phyloP scores from a whole-genome alignment of 768 basidiomycete genomes.

The Imleria badia region DNA sequence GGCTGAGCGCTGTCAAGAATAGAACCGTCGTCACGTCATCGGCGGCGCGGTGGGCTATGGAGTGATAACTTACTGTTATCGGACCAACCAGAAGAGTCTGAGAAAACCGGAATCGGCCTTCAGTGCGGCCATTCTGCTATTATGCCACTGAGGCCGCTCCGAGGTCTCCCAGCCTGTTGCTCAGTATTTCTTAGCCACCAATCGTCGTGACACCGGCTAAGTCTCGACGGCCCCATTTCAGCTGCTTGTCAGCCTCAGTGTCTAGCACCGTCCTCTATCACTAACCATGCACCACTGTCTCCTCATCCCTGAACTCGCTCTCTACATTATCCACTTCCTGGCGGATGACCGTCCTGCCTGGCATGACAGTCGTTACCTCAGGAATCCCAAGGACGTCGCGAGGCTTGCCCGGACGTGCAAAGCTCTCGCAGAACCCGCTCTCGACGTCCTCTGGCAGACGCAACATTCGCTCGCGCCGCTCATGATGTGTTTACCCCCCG shows the following conservation, averaged over 20 bases:
- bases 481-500: constrained; percentile 28
- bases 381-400: constrained; percentile 24
- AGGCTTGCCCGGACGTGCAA: constrained; percentile 32
- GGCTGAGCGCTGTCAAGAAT: background rate
- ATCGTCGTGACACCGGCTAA: background rate
- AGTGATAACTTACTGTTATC: background rate
- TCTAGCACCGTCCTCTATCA: background rate
- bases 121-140: background rate
- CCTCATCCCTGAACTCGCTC: constrained; percentile 27
- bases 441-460: constrained; percentile 32
- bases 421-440: constrained; percentile 26
- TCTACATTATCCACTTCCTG: constrained; percentile 25
- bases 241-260: background rate
- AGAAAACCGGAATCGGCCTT: constrained; percentile 13
- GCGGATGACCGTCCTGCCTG: constrained; percentile 19
- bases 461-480: constrained; percentile 31
- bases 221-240: background rate
- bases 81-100: constrained; percentile 7
- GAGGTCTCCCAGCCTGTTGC: background rate
- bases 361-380: constrained; percentile 18
- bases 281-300: constrained; percentile 30
- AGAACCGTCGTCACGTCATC: too few species aligned
- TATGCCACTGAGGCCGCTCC: too few species aligned
- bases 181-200: constrained; percentile 1
- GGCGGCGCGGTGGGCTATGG: background rate